Conservation (phyloP, 176 grass and related monocot species). For the Dactylis glomerata region DNA sequence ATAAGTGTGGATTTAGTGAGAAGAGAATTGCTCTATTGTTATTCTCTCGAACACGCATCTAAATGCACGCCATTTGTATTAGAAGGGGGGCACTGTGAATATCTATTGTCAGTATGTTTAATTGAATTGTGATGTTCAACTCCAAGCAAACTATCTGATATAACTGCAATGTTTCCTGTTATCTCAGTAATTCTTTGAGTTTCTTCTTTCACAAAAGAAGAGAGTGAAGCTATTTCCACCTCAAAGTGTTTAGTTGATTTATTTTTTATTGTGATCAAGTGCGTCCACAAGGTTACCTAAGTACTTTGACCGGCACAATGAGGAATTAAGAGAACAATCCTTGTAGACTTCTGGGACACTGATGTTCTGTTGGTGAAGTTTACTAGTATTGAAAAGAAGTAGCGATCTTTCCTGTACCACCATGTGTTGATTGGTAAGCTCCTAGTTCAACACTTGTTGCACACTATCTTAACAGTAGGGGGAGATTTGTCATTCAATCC, state of each 20-base stretch:
- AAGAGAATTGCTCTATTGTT: background rate
- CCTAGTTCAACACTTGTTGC: background rate
- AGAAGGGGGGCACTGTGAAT: background rate
- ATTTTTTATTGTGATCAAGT: background rate
- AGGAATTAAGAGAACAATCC: background rate
- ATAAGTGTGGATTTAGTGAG: background rate
- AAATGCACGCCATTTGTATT: no score
- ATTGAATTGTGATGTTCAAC: background rate
- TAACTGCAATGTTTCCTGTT: background rate
- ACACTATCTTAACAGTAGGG: background rate
- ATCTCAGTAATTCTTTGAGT: background rate
- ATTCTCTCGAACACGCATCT: no score
- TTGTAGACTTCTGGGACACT: background rate
- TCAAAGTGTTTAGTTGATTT: conserved; percentile 3
- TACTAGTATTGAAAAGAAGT: conserved; percentile 7
- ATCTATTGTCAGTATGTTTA: background rate
- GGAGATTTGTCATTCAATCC: background rate
- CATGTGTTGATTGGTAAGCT: background rate
- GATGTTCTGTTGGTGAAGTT: background rate
- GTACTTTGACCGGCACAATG: background rate
- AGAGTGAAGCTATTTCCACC: background rate
- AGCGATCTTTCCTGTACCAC: background rate
- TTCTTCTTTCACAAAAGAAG: background rate
- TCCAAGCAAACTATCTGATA: background rate
- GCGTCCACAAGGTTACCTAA: background rate